Base-by-base conservation (phyloP, 768 basidiomycete genomes). In the Baorangia bicolor region DNA sequence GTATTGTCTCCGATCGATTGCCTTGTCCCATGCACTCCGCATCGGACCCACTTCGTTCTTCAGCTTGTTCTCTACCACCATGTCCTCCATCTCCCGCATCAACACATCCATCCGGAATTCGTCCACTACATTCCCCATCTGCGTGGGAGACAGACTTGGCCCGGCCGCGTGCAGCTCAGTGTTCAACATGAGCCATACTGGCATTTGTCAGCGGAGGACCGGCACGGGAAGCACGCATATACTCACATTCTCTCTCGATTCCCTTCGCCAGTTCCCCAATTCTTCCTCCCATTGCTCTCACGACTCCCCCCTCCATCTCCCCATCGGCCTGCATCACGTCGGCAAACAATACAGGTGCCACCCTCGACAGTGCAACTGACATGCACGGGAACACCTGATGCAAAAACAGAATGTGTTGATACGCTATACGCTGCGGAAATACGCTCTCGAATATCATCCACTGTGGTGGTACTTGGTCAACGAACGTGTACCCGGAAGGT, bases 341-440 rank as follows among this genome's bases (percentile, higher is more conserved):
- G 11, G 85, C 82, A 58, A 84, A 80, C 52, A 93, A 74, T 30
- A 82, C 81, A 0, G 92, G 92, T 0, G 81, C 81, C 6, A 94
- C 83, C 20, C 86, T 77, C 16, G 81, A 82, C 11, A 92, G 77
- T 0, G 89, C 90, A 37, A 92, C 79, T 30, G 83, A 88, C 53
- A 87, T 64, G 67, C 90, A 86, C 63, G 91, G 72, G 70, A 90
- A 92, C 27, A 90, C 65, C 58, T 91, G 85, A 63, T 90, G 92
- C 37, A 94, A 75, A 69, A 92, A 82, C 35, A 81, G 73, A 56
- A 91, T 79, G 70, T 94, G 88, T 65, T 94, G 91, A 67, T 86
- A 88, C 2, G 82, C 78, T 2, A 88, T 81, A 13, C 89, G 81
- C 7, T 75, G 73, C 0, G 90, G 90, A 72, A 90, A 87, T 37